Base-by-base conservation (phyloP, 805 yeast genomes). In the Groenewaldozyma salmanticensis region DNA sequence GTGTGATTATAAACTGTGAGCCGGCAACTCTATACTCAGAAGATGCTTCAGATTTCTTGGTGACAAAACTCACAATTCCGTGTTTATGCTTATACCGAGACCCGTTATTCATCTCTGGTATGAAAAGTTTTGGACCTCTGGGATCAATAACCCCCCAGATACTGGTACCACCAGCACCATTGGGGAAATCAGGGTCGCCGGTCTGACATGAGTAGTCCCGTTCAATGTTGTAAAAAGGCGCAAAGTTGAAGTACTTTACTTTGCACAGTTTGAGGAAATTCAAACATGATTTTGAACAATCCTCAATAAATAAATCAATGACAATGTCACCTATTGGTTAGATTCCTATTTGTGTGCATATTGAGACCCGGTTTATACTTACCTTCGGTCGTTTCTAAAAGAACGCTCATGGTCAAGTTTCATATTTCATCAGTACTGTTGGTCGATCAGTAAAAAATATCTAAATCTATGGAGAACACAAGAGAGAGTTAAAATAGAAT, bases 211-310 rank as follows among this genome's bases (percentile, higher is more conserved):
- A 44, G 22, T 53, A 59, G 47, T 68, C 68, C 38, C 55, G 58
- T 33, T 61, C 61, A 3, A 76, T 51, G 43, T 68, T 62, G 52
- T 62, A 62, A 40, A 78, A 68, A 4, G 77, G 76, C 15, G 70
- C 57, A 49, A 70, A 72, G 35, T 74, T 68, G 59, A 65, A 78
- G 57, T 70, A 72, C 42, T 71, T 67, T 31, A 63, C 48, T 51
- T 70, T 65, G 59, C 82, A 75, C 9, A 77, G 62, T 48, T 74
- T 71, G 31, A 78, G 43, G 52, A 78, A 77, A 51, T 72, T 72
- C 40, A 51, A 55, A 24, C 70, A 57, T 31, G 67, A 68, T 16
- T 45, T 48, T 1, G 71, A 71, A 3, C 67, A 61, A 4, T 53
- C 50, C 5, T 63, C 53, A 4, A 50, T 42, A 37, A 53, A 48